phyloP scores from a whole-genome alignment of 257 asterid genomes.

The Salvia rosmarinus region DNA sequence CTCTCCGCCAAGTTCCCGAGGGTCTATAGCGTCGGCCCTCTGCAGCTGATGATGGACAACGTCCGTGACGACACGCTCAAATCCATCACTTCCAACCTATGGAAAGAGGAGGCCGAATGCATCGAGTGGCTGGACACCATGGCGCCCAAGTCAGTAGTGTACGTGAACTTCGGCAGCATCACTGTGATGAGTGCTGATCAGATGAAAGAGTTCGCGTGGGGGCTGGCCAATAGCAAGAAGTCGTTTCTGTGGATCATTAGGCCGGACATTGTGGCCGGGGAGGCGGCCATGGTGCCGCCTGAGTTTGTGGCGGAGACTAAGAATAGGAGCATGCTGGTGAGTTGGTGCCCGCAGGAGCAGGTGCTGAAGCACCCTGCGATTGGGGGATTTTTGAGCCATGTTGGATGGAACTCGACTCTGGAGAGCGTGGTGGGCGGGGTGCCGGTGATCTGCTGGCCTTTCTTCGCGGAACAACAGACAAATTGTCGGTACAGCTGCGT shows the following conservation, averaged over 20 bases:
- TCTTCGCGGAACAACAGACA: too few species aligned
- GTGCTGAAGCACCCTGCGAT: too few species aligned
- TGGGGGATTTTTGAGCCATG: too few species aligned
- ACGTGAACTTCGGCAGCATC: conserved; percentile 65
- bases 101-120: conserved; percentile 53
- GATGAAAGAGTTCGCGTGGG: conserved; percentile 60
- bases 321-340: too few species aligned
- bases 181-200: conserved; percentile 49
- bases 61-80: conserved; percentile 27
- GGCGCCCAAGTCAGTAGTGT: conserved; percentile 48
- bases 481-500: too few species aligned
- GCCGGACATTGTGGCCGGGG: conserved; percentile 53
- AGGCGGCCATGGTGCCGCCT: conserved; percentile 48
- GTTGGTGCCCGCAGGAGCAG: too few species aligned
- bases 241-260: conserved; percentile 57
- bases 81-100: conserved; percentile 42
- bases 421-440: too few species aligned
- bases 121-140: conserved; percentile 47
- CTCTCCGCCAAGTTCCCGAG: conserved; percentile 41
- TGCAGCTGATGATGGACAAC: conserved; percentile 43
- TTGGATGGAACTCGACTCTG: too few species aligned
- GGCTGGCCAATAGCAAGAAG: conserved; percentile 51
- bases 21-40: conserved; percentile 49
- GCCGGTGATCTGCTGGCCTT: too few species aligned
- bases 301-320: conserved; percentile 47